Percentiles rank a stretch among this genome's conserved stretches.
These are phyloP conservation scores for Macaranga tanarius DNA, from an alignment of 441 rosid genomes.

Conservation along the genomic window DNA sequence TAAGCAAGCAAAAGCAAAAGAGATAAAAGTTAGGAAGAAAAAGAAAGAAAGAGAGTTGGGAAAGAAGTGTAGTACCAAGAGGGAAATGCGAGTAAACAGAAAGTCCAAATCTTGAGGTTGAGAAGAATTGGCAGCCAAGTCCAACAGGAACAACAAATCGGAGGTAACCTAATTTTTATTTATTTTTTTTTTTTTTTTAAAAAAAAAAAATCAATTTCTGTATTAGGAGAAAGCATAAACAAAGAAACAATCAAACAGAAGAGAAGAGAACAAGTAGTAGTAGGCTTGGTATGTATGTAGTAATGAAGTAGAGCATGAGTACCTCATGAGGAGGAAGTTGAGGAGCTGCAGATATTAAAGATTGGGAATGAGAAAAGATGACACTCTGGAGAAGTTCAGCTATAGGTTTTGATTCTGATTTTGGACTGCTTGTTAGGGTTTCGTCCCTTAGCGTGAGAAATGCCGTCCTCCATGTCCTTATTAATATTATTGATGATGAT, in stretches of 20 bases:
- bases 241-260: too few relatives aligned
- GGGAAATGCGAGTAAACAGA: slow-evolving; percentile 35
- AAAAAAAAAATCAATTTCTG: neutral
- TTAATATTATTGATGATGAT: slow-evolving; percentile 32
- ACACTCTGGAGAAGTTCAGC: slow-evolving; percentile 50
- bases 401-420: slow-evolving; percentile 31
- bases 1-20: neutral
- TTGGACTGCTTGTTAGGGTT: slow-evolving; percentile 48
- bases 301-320: neutral
- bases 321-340: slow-evolving; percentile 73
- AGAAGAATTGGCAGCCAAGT: slow-evolving; percentile 46
- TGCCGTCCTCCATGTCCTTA: slow-evolving; percentile 69
- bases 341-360: slow-evolving; percentile 57
- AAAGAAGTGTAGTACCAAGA: slow-evolving; percentile 33
- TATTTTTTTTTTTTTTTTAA: too few relatives aligned
- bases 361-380: slow-evolving; percentile 54
- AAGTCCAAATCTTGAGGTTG: slow-evolving; percentile 24
- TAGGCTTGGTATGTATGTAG: too few relatives aligned
- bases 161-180: slow-evolving; percentile 42
- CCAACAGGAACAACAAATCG: slow-evolving; percentile 53
- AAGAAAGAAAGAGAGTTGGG: neutral
- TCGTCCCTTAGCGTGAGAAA: slow-evolving; percentile 79
- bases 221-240: neutral
- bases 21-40: too few relatives aligned
- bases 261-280: neutral